Evolutionary conservation across 805 yeast species (phyloP).

Genomic region (Candida incommunis): DNA sequence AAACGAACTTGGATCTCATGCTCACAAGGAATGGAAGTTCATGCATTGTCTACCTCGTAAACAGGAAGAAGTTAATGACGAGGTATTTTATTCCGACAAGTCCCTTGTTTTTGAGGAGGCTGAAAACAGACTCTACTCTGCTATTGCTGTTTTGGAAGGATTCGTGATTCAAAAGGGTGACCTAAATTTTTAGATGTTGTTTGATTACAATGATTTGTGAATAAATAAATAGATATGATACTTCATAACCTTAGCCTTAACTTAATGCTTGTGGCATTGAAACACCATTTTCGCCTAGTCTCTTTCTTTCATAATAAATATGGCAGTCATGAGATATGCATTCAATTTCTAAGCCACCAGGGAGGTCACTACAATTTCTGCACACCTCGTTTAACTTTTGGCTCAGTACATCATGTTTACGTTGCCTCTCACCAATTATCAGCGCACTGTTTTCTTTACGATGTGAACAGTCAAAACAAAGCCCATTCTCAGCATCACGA

Average conservation of each 20-base stretch:
- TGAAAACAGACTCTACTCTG: constrained; percentile 91
- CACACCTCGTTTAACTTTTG: constrained; percentile 15
- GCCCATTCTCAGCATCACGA: constrained; percentile 7
- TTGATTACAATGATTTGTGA: neutral
- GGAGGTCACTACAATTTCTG: constrained; percentile 17
- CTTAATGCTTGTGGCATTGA: too few relatives aligned
- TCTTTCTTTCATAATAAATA: constrained; percentile 40
- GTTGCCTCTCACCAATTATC: constrained; percentile 8
- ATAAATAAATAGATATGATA: neutral
- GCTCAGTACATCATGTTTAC: constrained; percentile 7
- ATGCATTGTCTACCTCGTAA: constrained; percentile 98
- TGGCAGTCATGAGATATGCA: constrained; percentile 59
- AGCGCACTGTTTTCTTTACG: constrained; percentile 5
- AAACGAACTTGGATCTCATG: constrained; percentile 50
- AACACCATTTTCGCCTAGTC: too few relatives aligned
- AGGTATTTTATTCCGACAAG: constrained; percentile 70
- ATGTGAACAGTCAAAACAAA: constrained; percentile 6
- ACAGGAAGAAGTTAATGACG: constrained; percentile 86
- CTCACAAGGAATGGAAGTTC: constrained; percentile 61
- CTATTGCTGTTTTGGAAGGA: constrained; percentile 83
- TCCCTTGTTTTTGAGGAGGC: constrained; percentile 92
- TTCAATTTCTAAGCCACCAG: constrained; percentile 19
- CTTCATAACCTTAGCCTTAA: too few relatives aligned
- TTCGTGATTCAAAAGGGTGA: constrained; percentile 73
- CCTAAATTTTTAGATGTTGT: neutral